Base-by-base conservation (phyloP, 495 filamentous ascomycete species). In the Lasiosphaeria hispida region DNA sequence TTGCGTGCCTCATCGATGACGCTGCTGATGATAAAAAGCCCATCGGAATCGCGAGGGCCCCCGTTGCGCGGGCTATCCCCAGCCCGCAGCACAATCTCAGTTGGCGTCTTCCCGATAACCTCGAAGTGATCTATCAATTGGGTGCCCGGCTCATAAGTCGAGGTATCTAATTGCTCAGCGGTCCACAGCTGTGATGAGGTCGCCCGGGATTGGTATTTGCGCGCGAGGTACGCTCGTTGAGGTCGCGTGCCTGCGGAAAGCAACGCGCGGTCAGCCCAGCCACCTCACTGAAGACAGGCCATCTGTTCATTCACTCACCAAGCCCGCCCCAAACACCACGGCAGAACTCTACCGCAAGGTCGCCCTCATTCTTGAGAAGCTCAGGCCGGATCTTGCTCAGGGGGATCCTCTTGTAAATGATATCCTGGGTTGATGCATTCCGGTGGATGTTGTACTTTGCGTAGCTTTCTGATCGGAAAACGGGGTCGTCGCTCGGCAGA, bases 71-170 rank as follows among this genome's bases (percentile, higher is more conserved):
- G 88, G 4, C 83, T 82, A 57, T 85, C 87, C 19, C 87, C 88
- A 64, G 23, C 23, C 23, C 88, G 82, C 33, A 90, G 79, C 6
- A 81, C 67, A 43, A 90, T 86, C 33, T 76, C 73, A 23, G 80
- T 80, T 7, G 81, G 74, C 14, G 78, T 82, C 69, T 87, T 86
- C 57, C 83, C 81, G 2, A 91, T 71, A 0, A 91, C 87, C 69
- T 91, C 85, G 68, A 91, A 90, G 70, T 91, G 87, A 65, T 91
- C 87, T 23, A 85, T 87, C 63, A 90, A 81, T 33, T 80, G 67
- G 17, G 87, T 86, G 23, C 87, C 87, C 38, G 79, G 71, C 23
- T 84, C 78, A 68, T 87, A 91, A 36, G 58, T 73, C 33, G 75
- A 81, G 14, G 63, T 48, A 17, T 75, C 63, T 1, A 91, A 76